A percentile compares a stretch with the other conserved stretches of the same genome.
Conservation (phyloP, 306 rosid genomes). For the Malus domestica region ASM211411v1 NC_041801.1:1212001-1212500, state of each 20-base stretch:
- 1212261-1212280: too few relatives aligned
- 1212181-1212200: too few relatives aligned
- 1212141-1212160: neutral
- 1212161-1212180: neutral
- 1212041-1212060: too few relatives aligned
- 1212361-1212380: neutral
- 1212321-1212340: neutral
- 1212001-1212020: neutral
- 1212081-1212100: neutral
- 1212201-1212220: too few relatives aligned
- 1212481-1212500: neutral
- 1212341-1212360: neutral
- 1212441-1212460: neutral
- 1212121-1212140: neutral
- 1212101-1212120: neutral
- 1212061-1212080: neutral
- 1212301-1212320: too few relatives aligned
- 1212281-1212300: too few relatives aligned
- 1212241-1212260: too few relatives aligned
- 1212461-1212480: too few relatives aligned
- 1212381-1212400: neutral
- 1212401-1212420: neutral
- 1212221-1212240: too few relatives aligned
- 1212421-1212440: neutral
- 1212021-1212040: too few relatives aligned